Evolutionary conservation across 176 grass and related monocot genomes (phyloP), one percentile per base, ranked within the genome.

Genomic region (Rhipidocladum racemiflorum): DNA sequence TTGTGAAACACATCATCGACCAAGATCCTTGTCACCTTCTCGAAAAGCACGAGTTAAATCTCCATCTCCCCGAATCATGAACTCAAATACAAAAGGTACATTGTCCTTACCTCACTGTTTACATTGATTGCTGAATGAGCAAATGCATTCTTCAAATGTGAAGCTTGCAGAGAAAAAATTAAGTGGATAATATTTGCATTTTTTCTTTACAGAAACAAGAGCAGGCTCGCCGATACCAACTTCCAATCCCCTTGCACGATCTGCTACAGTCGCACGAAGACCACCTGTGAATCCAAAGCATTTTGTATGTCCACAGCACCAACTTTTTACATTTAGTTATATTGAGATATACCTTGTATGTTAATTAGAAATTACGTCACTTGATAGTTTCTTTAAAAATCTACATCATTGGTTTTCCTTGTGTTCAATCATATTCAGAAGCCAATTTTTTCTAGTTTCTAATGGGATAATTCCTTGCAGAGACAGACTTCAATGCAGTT

Each of bases 11-110:
- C 83, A 81, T 46, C 88, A 86, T 57, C 87, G 84, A 28, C 85
- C 84, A 39, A 83, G 77, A 23, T 89, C 86, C 10, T 46, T 93
- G 43, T 97, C 94, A 39, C 94, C 91, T 48, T 93, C 91, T 87
- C 83, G 82, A 75, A 97, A 87, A 81, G 62, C 61, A 46, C 83
- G 21, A 23, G 54, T 68, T 62, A 87, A 85, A 83, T 91, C 86
- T 20, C 84, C 88, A 61, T 88, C 77, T 24, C 84, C 86, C 10
- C 71, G 23, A 85, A 73, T 76, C 1, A 28, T 84, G 42, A 87
- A 78, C 68, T 63, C 72, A 21, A 75, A 77, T 66, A 67, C 65
- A 8, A 91, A 79, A 91, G 86, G 86, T 87, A 88, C 14, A 35
- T 15, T 51, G 3, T 77, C 28, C 7, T 76, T 49, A 17, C 7